Conservation (phyloP, 345 rosid species). For the Camelina laxa region DNA sequence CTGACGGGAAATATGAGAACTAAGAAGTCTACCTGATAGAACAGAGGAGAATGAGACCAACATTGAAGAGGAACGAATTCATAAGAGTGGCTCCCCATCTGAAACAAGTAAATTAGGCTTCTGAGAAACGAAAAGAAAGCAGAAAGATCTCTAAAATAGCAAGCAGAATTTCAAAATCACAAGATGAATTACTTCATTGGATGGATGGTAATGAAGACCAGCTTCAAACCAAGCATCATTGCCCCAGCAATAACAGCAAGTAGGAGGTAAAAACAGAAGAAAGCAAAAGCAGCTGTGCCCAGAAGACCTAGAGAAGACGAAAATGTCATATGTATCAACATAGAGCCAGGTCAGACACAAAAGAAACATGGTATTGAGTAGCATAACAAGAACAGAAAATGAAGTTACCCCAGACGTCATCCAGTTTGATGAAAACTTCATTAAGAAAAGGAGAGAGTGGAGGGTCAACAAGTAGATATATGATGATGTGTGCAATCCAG, state of each 20-base stretch:
- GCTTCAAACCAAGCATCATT: slow-evolving; percentile 96
- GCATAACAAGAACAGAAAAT: slow-evolving; percentile 11
- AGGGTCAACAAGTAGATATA: slow-evolving; percentile 78
- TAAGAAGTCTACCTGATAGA: slow-evolving; percentile 72
- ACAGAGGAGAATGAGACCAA: slow-evolving; percentile 86
- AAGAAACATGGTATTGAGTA: slow-evolving; percentile 8
- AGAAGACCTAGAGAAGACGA: slow-evolving; percentile 71
- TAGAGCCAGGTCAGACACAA: slow-evolving; percentile 13
- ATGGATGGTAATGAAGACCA: slow-evolving; percentile 87
- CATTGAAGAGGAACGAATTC: slow-evolving; percentile 98
- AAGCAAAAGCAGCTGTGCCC: slow-evolving; percentile 93
- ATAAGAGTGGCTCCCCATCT: slow-evolving; percentile 99
- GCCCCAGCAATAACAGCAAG: slow-evolving; percentile 97
- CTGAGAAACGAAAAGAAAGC: slow-evolving; percentile 39
- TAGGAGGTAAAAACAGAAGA: slow-evolving; percentile 94
- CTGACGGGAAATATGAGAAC: neutral
- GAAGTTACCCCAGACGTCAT: slow-evolving; percentile 85
- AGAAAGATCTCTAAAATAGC: slow-evolving; percentile 9
- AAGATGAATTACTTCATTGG: slow-evolving; percentile 81
- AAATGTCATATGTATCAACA: slow-evolving; percentile 6
- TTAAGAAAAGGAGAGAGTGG: slow-evolving; percentile 90
- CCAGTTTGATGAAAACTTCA: slow-evolving; percentile 96
- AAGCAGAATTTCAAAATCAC: slow-evolving; percentile 20
- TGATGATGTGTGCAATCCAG: slow-evolving; percentile 90
- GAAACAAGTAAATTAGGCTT: slow-evolving; percentile 35